phyloP scores from a whole-genome alignment of 2,329 filamentous ascomycete genomes.

The Paecilomyces dactylethromorphus region DNA sequence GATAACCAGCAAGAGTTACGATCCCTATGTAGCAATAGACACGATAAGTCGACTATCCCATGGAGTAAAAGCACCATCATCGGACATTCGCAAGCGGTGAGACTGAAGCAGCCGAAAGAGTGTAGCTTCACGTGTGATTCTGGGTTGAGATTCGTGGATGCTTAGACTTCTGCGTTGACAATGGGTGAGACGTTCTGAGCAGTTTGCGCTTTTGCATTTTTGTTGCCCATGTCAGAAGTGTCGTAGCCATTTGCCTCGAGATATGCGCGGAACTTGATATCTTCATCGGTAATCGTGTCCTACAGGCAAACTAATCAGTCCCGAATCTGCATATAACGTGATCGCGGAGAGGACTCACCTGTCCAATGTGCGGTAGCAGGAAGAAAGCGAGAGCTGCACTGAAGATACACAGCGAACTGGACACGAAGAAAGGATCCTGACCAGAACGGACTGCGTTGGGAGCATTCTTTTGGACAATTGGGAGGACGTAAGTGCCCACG shows the following conservation, averaged over 20 bases:
- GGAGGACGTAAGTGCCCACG: slow-evolving; percentile 76
- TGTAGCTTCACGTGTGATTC: background rate
- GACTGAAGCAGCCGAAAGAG: background rate
- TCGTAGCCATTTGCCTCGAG: slow-evolving; percentile 72
- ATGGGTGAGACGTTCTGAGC: background rate
- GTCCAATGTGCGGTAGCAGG: slow-evolving; percentile 66
- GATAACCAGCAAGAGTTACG: background rate
- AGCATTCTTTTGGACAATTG: slow-evolving; percentile 56
- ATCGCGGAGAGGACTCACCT: slow-evolving; percentile 22
- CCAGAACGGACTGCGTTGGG: slow-evolving; percentile 53
- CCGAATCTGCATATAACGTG: background rate
- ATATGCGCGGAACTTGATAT: slow-evolving; percentile 67
- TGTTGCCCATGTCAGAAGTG: slow-evolving; percentile 49
- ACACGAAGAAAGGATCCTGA: slow-evolving; percentile 89
- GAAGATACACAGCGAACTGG: slow-evolving; percentile 67
- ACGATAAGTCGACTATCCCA: background rate
- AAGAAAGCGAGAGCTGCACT: slow-evolving; percentile 61
- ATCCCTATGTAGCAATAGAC: background rate
- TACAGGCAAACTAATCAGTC: slow-evolving; percentile 33
- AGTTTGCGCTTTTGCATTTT: slow-evolving; percentile 3
- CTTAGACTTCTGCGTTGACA: background rate
- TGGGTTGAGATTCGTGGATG: background rate
- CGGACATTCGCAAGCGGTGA: background rate
- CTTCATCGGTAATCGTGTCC: slow-evolving; percentile 76
- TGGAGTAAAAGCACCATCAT: background rate